These are phyloP conservation scores for Nevesoporus exiguus DNA, from an alignment of 768 basidiomycete genomes.

Conservation along the genomic window DNA sequence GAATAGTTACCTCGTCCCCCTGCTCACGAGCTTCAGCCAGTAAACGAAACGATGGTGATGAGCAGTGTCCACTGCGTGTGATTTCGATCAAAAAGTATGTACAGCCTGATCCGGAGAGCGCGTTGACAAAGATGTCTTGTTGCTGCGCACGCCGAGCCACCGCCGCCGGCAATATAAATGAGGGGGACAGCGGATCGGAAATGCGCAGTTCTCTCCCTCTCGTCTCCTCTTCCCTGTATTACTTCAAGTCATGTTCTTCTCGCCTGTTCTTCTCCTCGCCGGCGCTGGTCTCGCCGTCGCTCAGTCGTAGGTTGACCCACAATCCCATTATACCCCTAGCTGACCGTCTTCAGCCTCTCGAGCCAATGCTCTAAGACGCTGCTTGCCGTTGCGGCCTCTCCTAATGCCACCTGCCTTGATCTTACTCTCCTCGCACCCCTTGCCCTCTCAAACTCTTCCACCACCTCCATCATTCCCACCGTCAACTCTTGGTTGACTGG, in stretches of 20 bases:
- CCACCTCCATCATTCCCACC: slow-evolving; percentile 37
- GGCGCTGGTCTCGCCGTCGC: slow-evolving; percentile 39
- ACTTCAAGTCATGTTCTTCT: slow-evolving; percentile 24
- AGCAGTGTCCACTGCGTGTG: too few species aligned
- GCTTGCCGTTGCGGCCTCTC: slow-evolving; percentile 37
- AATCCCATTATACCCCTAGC: not conserved
- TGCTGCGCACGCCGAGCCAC: not conserved
- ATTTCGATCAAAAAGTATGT: too few species aligned
- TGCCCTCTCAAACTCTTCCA: slow-evolving; percentile 20
- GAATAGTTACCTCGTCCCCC: too few species aligned
- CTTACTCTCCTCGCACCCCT: slow-evolving; percentile 32
- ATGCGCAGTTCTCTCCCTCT: slow-evolving; percentile 11
- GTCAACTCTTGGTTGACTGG: slow-evolving; percentile 60
- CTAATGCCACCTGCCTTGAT: slow-evolving; percentile 40
- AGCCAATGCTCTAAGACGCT: slow-evolving; percentile 48
- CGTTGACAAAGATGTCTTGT: not conserved
- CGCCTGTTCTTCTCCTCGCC: slow-evolving; percentile 25
- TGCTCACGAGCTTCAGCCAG: too few species aligned
- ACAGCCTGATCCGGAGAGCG: too few species aligned
- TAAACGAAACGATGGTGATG: too few species aligned
- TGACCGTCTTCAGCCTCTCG: slow-evolving; percentile 9
- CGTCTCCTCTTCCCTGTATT: not conserved
- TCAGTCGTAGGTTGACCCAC: slow-evolving; percentile 39
- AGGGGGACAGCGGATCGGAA: not conserved
- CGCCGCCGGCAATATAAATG: slow-evolving; percentile 12